Evolutionary conservation across 208 protist genomes (phyloP).

Genomic region (Acanthamoeba lenticulata): DNA sequence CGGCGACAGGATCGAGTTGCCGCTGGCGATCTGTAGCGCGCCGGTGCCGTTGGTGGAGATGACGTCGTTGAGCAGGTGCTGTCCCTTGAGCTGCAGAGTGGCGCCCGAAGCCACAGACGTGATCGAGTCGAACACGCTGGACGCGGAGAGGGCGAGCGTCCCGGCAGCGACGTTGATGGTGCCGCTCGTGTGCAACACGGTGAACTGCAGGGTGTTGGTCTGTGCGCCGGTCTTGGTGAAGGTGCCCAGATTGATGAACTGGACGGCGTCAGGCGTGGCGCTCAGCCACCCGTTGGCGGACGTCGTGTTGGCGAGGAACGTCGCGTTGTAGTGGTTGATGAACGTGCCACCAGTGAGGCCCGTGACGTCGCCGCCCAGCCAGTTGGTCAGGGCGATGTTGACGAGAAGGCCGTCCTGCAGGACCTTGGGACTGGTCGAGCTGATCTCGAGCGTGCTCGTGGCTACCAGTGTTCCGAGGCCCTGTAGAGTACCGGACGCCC

Average conservation of each 20-base stretch:
- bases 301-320: not conserved
- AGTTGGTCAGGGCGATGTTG: constrained; percentile 5
- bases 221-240: constrained; percentile 3
- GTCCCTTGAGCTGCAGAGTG: not conserved
- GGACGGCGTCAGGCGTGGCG: not conserved
- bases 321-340: constrained; percentile 27
- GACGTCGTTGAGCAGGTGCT: not conserved
- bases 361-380: not conserved
- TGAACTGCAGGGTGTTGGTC: not conserved
- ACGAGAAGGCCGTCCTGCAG: constrained; percentile 32
- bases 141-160: not conserved
- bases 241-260: not conserved
- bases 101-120: not conserved
- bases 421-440: not conserved
- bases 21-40: not conserved
- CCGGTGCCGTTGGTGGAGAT: not conserved
- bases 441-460: not conserved
- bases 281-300: not conserved
- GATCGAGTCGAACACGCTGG: not conserved
- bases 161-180: not conserved
- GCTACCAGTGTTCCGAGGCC: constrained; percentile 20
- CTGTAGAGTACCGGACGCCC: not conserved
- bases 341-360: not conserved
- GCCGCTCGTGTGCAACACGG: not conserved
- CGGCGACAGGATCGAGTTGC: not conserved